These are phyloP conservation scores for Xylariaceae sp. DNA, from an alignment of 2,329 filamentous ascomycete genomes.

Conservation along the genomic window DNA sequence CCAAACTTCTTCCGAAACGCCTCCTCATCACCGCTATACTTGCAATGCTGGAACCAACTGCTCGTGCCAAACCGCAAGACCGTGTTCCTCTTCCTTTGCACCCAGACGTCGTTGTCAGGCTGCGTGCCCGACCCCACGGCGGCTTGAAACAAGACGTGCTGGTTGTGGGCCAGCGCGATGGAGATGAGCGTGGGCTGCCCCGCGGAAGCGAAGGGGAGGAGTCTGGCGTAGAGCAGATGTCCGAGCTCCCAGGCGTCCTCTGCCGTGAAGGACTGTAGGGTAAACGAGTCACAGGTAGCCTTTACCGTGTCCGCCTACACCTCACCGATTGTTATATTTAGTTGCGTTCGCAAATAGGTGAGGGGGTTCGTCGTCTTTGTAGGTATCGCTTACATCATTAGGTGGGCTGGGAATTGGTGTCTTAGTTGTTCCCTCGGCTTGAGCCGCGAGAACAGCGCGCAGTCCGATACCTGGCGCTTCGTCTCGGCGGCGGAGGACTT, in stretches of 20 bases:
- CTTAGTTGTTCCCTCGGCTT: constrained; percentile 16
- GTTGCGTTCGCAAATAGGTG: no score
- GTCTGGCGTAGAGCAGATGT: constrained; percentile 67
- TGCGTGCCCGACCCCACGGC: constrained; percentile 70
- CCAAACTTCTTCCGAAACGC: constrained; percentile 71
- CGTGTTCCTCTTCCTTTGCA: constrained; percentile 72
- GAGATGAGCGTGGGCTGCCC: constrained; percentile 64
- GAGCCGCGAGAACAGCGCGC: constrained; percentile 31
- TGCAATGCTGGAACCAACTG: constrained; percentile 75
- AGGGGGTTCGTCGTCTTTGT: no score
- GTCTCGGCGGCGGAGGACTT: constrained; percentile 33
- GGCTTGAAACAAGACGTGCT: constrained; percentile 73
- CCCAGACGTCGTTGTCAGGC: constrained; percentile 76
- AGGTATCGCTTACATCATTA: constrained; percentile 12
- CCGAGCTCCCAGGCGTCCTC: constrained; percentile 71
- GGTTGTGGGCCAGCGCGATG: constrained; percentile 65
- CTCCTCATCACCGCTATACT: constrained; percentile 68
- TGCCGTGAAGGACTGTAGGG: constrained; percentile 62
- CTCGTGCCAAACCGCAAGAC: constrained; percentile 74
- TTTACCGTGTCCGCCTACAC: constrained; percentile 42
- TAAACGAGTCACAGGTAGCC: constrained; percentile 52
- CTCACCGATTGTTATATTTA: no score
- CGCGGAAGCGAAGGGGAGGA: constrained; percentile 55
- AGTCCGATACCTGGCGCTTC: constrained; percentile 31
- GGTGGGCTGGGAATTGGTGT: constrained; percentile 27